Percentiles rank a stretch among this genome's conserved stretches.
phyloP scores from a whole-genome alignment of 805 yeast species.

The Zygoascus bituminiphila region DNA sequence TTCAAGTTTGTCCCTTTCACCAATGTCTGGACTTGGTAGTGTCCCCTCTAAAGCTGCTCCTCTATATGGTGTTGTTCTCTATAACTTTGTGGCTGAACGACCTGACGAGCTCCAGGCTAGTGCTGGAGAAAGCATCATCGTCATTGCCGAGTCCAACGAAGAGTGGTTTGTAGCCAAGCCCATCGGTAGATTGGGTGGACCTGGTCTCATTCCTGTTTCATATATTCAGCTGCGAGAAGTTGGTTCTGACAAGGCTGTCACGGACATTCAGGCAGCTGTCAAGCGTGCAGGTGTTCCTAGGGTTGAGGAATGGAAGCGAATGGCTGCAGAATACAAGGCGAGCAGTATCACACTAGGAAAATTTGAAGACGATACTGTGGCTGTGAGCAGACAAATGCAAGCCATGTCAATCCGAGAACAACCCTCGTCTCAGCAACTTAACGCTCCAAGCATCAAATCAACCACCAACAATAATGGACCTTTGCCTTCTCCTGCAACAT shows the following conservation, averaged over 20 bases:
- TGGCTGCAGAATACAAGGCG: slow-evolving; percentile 88
- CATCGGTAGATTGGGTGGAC: slow-evolving; percentile 90
- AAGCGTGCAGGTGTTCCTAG: slow-evolving; percentile 68
- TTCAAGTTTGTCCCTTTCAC: background rate
- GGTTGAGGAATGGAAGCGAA: slow-evolving; percentile 91
- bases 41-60: slow-evolving; percentile 17
- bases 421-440: slow-evolving; percentile 1
- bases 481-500: slow-evolving; percentile 13
- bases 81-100: slow-evolving; percentile 75
- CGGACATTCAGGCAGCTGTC: slow-evolving; percentile 51
- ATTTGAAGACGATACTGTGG: slow-evolving; percentile 33
- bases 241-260: slow-evolving; percentile 50
- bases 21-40: background rate
- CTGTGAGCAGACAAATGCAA: slow-evolving; percentile 4
- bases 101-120: slow-evolving; percentile 76
- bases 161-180: slow-evolving; percentile 99
- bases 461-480: slow-evolving; percentile 10
- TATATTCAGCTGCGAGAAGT: slow-evolving; percentile 83
- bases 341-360: slow-evolving; percentile 61
- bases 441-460: background rate
- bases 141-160: slow-evolving; percentile 91
- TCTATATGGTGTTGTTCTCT: slow-evolving; percentile 75
- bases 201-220: slow-evolving; percentile 89
- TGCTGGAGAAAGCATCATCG: slow-evolving; percentile 82
- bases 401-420: slow-evolving; percentile 3